A percentile compares a stretch with the other conserved stretches of the same genome.
These are phyloP conservation scores for Paxillus involutus DNA, from an alignment of 768 basidiomycete species.

Conservation along the genomic window DNA sequence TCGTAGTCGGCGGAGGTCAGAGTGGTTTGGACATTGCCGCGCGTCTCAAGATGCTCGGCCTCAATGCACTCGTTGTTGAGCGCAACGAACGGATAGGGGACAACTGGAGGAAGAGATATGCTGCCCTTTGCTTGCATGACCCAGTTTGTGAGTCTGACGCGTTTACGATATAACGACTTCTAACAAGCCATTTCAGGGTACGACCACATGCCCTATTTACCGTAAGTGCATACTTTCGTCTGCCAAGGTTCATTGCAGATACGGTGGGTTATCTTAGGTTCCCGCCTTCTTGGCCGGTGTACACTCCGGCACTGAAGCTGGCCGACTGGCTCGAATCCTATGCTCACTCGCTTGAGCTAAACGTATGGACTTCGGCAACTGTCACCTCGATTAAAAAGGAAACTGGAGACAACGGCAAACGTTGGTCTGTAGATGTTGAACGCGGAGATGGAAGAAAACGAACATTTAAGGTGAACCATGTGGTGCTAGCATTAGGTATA, in stretches of 20 bases:
- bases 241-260: neutral
- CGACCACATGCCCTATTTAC: conserved; percentile 54
- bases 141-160: conserved; percentile 27
- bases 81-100: conserved; percentile 28
- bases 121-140: conserved; percentile 30
- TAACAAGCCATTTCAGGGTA: conserved; percentile 32
- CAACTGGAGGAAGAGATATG: conserved; percentile 32
- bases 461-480: conserved; percentile 44
- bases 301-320: conserved; percentile 52
- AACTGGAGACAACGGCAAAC: conserved; percentile 30
- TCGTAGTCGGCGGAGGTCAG: conserved; percentile 54
- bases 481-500: conserved; percentile 51
- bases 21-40: conserved; percentile 57
- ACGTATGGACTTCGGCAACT: conserved; percentile 58
- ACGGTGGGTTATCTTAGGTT: conserved; percentile 37
- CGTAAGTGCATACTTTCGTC: conserved; percentile 34
- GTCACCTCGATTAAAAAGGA: conserved; percentile 29
- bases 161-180: neutral
- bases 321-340: conserved; percentile 71
- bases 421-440: conserved; percentile 44
- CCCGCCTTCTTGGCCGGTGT: conserved; percentile 60
- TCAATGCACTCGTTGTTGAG: conserved; percentile 20
- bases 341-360: conserved; percentile 57
- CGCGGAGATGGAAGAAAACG: conserved; percentile 36
- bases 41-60: conserved; percentile 40